A percentile compares a stretch with the other conserved stretches of the same genome.
These are phyloP conservation scores for Dictyostelium citrinum DNA, from an alignment of 78 protist genomes.

Conservation along the genomic window DNA sequence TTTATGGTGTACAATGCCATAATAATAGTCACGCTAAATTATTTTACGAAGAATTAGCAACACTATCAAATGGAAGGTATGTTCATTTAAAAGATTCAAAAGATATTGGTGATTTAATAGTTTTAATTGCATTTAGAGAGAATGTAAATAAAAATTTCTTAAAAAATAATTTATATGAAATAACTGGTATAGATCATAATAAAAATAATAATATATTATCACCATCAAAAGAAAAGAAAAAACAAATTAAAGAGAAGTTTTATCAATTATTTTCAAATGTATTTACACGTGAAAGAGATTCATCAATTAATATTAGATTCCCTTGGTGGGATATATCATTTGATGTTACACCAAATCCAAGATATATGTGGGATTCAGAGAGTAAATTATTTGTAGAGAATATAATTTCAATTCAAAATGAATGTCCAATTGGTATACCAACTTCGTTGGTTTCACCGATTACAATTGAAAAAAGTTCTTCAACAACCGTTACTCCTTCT, in stretches of 20 bases:
- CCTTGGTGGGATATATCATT: slow-evolving; percentile 74
- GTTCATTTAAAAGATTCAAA: slow-evolving; percentile 26
- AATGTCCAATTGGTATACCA: background rate
- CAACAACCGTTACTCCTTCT: background rate
- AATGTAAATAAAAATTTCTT: background rate
- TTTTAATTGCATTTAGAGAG: slow-evolving; percentile 31
- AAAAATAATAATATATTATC: background rate
- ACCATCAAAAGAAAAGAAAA: background rate
- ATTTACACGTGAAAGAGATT: slow-evolving; percentile 43
- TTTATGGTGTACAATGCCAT: slow-evolving; percentile 59
- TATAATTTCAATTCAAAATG: background rate
- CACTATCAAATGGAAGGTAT: slow-evolving; percentile 58
- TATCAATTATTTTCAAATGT: background rate
- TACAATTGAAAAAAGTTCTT: background rate
- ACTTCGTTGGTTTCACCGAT: background rate
- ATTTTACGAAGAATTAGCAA: slow-evolving; percentile 80
- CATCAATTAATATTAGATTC: slow-evolving; percentile 33
- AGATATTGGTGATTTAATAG: slow-evolving; percentile 20
- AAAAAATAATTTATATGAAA: background rate
- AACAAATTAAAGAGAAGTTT: background rate
- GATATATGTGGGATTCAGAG: slow-evolving; percentile 15
- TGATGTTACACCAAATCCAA: slow-evolving; percentile 43
- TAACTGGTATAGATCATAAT: background rate
- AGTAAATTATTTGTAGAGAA: background rate
- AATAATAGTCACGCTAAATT: slow-evolving; percentile 64